Percentiles rank a stretch among this genome's conserved stretches.
phyloP scores from a whole-genome alignment of 495 filamentous ascomycete species.

The Lindgomyces ingoldianus region DNA sequence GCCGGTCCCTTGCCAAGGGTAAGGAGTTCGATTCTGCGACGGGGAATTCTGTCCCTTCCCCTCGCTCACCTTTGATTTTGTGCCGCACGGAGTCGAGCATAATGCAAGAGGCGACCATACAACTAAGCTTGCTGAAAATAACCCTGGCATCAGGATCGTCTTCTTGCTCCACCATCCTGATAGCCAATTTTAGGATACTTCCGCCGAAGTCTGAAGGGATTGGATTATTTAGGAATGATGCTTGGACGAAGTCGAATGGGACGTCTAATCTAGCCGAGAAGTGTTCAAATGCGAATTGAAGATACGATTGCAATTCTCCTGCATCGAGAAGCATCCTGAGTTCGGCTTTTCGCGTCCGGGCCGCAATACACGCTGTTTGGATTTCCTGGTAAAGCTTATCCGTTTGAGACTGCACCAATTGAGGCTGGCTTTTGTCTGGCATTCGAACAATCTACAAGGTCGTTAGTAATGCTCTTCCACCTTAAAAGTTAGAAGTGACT shows the following conservation, averaged over 20 bases:
- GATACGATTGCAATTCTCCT: background rate
- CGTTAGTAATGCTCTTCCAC: background rate
- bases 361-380: background rate
- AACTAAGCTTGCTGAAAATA: background rate
- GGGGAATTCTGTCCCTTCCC: too few relatives aligned
- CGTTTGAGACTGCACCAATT: background rate
- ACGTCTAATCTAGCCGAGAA: background rate
- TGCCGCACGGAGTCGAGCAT: background rate
- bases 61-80: background rate
- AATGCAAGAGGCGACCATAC: background rate
- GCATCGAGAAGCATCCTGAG: background rate
- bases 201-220: background rate
- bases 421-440: background rate
- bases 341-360: background rate
- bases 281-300: background rate
- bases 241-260: background rate
- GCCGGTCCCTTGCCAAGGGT: too few relatives aligned
- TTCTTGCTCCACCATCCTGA: background rate
- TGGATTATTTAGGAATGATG: background rate
- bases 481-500: background rate
- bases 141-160: background rate
- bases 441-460: background rate
- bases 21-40: too few relatives aligned
- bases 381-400: background rate
- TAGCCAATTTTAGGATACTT: background rate